phyloP scores from a whole-genome alignment of 2,329 filamentous ascomycete species.

The Aspergillus sp. region DNA sequence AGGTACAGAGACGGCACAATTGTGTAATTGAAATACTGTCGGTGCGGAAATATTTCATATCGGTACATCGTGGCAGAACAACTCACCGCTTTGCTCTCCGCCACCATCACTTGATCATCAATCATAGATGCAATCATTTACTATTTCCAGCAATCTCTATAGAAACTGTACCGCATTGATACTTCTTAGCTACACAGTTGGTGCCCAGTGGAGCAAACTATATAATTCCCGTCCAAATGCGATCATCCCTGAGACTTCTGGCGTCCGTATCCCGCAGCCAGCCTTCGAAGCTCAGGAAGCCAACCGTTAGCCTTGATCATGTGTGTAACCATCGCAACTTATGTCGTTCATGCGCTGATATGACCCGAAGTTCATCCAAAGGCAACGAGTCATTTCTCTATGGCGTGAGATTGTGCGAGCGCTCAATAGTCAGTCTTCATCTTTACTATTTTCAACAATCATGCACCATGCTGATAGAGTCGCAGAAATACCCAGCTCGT shows the following conservation, averaged over 20 bases:
- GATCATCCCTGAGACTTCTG: slow-evolving; percentile 28
- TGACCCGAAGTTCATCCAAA: slow-evolving; percentile 42
- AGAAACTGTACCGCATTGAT: not conserved
- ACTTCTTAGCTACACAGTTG: not conserved
- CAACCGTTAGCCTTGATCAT: slow-evolving; percentile 42
- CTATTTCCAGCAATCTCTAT: not conserved
- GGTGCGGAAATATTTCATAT: slow-evolving; percentile 1
- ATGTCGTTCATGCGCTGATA: slow-evolving; percentile 10
- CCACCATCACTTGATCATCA: not conserved
- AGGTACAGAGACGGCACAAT: not conserved
- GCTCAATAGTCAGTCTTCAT: slow-evolving; percentile 37
- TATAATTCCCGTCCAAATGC: slow-evolving; percentile 29
- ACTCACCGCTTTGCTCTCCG: slow-evolving; percentile 18
- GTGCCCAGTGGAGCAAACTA: not conserved
- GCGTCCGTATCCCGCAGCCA: slow-evolving; percentile 32
- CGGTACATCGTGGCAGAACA: not conserved
- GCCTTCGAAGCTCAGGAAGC: slow-evolving; percentile 39
- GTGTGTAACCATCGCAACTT: slow-evolving; percentile 26
- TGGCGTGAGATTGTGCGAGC: slow-evolving; percentile 47
- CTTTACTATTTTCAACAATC: not conserved
- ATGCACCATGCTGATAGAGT: slow-evolving; percentile 1
- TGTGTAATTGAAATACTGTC: not conserved
- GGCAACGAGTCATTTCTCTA: slow-evolving; percentile 45
- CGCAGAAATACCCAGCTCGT: slow-evolving; percentile 43
- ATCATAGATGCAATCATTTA: not conserved